Conservation (phyloP, 2,329 filamentous ascomycete genomes). For the Botrytis paeoniae region DNA sequence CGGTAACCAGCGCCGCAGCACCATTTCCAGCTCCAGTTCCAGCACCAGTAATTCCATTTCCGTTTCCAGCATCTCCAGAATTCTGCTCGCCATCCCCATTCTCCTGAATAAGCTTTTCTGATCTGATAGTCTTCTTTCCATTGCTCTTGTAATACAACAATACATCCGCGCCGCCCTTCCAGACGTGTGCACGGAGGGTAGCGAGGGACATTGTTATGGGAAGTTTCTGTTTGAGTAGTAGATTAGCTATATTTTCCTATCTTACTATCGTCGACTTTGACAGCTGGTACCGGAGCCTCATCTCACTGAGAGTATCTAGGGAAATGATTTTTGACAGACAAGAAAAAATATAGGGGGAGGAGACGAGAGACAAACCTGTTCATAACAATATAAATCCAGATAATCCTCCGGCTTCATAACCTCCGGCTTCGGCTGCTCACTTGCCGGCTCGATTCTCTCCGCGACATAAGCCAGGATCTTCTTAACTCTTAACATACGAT, state of each 20-base stretch:
- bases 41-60: neutral
- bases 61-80: neutral
- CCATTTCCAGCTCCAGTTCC: neutral
- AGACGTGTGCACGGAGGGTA: slow-evolving; percentile 85
- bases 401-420: slow-evolving; percentile 83
- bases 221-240: slow-evolving; percentile 44
- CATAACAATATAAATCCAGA: slow-evolving; percentile 90
- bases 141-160: slow-evolving; percentile 88
- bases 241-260: neutral
- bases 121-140: slow-evolving; percentile 50
- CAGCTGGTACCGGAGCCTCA: neutral
- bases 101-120: slow-evolving; percentile 22
- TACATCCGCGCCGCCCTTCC: slow-evolving; percentile 94
- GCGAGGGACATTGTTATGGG: slow-evolving; percentile 87
- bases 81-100: neutral
- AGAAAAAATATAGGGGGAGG: neutral
- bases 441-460: slow-evolving; percentile 78
- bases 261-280: neutral
- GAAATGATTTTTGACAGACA: neutral
- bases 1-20: neutral
- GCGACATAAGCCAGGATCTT: slow-evolving; percentile 93
- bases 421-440: slow-evolving; percentile 56
- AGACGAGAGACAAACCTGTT: slow-evolving; percentile 61
- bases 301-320: neutral
- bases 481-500: slow-evolving; percentile 91